Evolutionary conservation across 2,329 filamentous ascomycete species (phyloP), one percentile per base, ranked within the genome.

Genomic region (Raffaelea ambrosiae): DNA sequence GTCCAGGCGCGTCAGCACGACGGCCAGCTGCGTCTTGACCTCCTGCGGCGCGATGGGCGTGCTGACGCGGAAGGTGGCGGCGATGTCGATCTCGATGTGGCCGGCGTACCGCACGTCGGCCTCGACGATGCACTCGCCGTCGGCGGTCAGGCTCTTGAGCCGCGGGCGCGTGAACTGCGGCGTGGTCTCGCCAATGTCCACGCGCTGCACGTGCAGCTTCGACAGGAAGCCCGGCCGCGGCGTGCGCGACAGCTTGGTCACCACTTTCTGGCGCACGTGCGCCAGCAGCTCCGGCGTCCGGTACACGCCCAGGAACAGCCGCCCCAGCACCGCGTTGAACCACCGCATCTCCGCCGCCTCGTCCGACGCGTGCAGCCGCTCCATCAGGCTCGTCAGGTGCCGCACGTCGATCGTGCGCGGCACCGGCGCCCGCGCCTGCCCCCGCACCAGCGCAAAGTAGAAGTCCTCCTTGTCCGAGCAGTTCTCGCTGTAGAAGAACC

Each of bases 381-480:
- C 89, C 5, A 98, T 88, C 18, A 98, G 73, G 23, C 84, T 83
- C 57, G 97, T 89, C 42, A 97, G 86, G 66, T 95, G 83, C 59
- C 86, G 84, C 16, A 88, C 79, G 26, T 95, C 85, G 58, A 95
- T 95, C 14, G 82, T 74, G 53, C 87, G 77, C 10, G 86, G 84
- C 46, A 74, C 74, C 0, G 89, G 88, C 1, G 81, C 76, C 19
- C 72, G 70, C 55, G 89, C 83, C 61, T 95, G 86, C 54, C 90
- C 94, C 57, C 83, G 82, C 36, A 98, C 72, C 56, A 98, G 72
- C 13, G 91, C 86, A 65, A 95, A 91, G 64, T 98, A 98, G 66
- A 98, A 97, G 62, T 98, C 93, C 65, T 98, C 93, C 64, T 98
- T 98, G 42, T 93, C 88, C 0, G 90, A 95, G 62, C 88, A 88